Base-by-base conservation (phyloP, 495 filamentous ascomycete species). In the Penicillium cinerascens region DNA sequence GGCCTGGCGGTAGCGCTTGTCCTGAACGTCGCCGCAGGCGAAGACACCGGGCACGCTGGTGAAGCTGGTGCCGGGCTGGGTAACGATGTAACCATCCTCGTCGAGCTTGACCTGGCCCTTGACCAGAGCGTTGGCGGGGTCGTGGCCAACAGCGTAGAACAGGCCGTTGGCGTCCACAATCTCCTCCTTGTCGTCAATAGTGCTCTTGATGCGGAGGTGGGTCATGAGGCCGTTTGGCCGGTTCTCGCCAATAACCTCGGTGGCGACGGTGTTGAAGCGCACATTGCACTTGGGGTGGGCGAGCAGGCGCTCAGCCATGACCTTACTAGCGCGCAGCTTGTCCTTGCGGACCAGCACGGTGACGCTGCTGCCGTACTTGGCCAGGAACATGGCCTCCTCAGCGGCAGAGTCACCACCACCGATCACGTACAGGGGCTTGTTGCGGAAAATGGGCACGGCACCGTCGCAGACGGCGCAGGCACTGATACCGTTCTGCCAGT, bases 381-480 rank as follows among this genome's bases (percentile, higher is more conserved):
- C 92, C 61, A 99, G 73, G 76, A 97, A 99, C 65, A 96, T 87
- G 44, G 91, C 90, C 79, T 99, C 95, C 73, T 99, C 93, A 22
- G 95, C 93, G 22, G 93, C 93, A 8, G 91, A 96, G 71, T 99
- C 93, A 60, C 93, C 93, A 52, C 93, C 93, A 46, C 93, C 93
- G 56, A 99, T 97, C 7, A 99, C 93, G 21, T 95, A 86, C 25
- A 99, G 79, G 16, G 87, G 92, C 79, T 95, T 95, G 67, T 96
- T 88, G 52, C 91, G 80, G 83, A 96, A 99, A 65, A 99, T 97
- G 18, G 93, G 93, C 26, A 97, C 89, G 43, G 92, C 92, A 51
- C 93, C 93, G 64, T 99, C 93, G 75, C 93, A 99, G 42, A 99
- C 93, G 37, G 93, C 93, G 66, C 93, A 99, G 44, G 93, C 93